Percentiles rank a stretch among this genome's conserved stretches.
phyloP scores from a whole-genome alignment of 768 basidiomycete species.

The Gymnopilus dilepis region DNA sequence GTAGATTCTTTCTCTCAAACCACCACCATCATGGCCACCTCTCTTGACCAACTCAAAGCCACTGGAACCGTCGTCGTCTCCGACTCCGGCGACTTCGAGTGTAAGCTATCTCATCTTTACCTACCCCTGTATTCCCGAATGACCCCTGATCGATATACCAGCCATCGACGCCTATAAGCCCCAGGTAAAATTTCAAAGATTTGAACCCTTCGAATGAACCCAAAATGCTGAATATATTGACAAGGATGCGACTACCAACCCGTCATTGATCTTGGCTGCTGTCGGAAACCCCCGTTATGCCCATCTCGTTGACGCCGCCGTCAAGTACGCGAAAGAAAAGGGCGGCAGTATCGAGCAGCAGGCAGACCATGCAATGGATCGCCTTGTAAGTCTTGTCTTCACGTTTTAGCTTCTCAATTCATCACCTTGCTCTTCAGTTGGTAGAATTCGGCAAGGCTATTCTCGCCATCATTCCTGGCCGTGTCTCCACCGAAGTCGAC shows the following conservation, averaged over 20 bases:
- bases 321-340: constrained; percentile 79
- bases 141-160: constrained; percentile 37
- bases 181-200: constrained; percentile 52
- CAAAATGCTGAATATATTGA: background rate
- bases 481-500: constrained; percentile 99
- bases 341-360: constrained; percentile 79
- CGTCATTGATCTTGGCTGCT: constrained; percentile 92
- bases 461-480: constrained; percentile 92
- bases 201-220: background rate
- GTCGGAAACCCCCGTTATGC: constrained; percentile 89
- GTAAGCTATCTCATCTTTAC: constrained; percentile 43
- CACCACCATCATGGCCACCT: constrained; percentile 70
- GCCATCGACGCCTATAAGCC: constrained; percentile 98
- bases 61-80: constrained; percentile 97
- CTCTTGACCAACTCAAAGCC: constrained; percentile 84
- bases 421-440: constrained; percentile 55
- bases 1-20: constrained; percentile 20
- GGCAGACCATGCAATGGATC: constrained; percentile 81
- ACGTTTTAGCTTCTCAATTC: background rate
- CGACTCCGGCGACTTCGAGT: constrained; percentile 96
- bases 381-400: constrained; percentile 64
- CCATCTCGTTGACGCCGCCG: constrained; percentile 76
- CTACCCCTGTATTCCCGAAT: constrained; percentile 12
- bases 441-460: constrained; percentile 98
- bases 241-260: constrained; percentile 73